phyloP scores from a whole-genome alignment of 768 basidiomycete genomes.

The Mycena venus region DNA sequence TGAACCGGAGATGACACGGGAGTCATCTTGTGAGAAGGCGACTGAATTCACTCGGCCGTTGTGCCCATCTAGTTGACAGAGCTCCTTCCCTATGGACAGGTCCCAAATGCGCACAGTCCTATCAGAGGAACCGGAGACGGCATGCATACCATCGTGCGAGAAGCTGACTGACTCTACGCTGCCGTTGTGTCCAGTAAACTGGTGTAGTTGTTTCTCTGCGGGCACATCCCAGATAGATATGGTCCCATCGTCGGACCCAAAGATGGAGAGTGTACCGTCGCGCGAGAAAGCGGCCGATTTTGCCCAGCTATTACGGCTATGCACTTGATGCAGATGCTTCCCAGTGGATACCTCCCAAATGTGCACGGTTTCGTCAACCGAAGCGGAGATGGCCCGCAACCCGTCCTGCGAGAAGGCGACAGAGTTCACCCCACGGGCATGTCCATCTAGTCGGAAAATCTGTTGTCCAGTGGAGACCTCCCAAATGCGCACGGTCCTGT shows the following conservation, averaged over 20 bases:
- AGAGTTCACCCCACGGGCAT: not conserved
- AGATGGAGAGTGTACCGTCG: not conserved
- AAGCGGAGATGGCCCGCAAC: not conserved
- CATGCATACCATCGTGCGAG: too few species aligned
- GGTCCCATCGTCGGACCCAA: not conserved
- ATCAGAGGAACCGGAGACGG: too few species aligned
- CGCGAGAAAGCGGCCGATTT: not conserved
- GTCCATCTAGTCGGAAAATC: not conserved
- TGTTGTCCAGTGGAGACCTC: not conserved
- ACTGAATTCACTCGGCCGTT: too few species aligned
- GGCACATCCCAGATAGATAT: not conserved
- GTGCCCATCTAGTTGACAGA: too few species aligned
- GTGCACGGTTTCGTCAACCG: not conserved
- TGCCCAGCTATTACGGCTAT: not conserved
- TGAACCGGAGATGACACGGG: too few species aligned
- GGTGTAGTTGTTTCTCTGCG: not conserved
- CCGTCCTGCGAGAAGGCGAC: not conserved
- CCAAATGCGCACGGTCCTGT: not conserved
- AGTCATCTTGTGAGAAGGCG: too few species aligned
- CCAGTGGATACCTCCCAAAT: not conserved
- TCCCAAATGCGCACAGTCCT: too few species aligned
- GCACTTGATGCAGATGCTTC: not conserved
- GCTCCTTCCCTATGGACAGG: too few species aligned
- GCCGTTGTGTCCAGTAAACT: too few species aligned
- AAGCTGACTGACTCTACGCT: too few species aligned